Evolutionary conservation across 129 eudicot species (phyloP).

Genomic region (Kitagawia praeruptora): DNA sequence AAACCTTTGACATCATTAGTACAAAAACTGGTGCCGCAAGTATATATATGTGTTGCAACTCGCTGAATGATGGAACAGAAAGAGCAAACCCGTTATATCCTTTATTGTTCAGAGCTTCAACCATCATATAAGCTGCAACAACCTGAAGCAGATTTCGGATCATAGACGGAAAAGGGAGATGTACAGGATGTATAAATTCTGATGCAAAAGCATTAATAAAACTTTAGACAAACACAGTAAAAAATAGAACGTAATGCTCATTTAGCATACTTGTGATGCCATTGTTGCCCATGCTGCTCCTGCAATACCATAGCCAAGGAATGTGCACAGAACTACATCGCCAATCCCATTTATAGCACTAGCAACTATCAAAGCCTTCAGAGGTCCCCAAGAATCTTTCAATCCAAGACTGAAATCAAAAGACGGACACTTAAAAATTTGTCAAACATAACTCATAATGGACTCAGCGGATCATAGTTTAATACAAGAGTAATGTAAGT

Average conservation of each 20-base stretch:
- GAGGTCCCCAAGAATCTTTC: slow-evolving; percentile 98
- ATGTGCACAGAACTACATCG: slow-evolving; percentile 66
- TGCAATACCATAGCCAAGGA: slow-evolving; percentile 80
- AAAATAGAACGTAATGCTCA: background rate
- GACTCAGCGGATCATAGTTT: background rate
- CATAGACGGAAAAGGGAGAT: background rate
- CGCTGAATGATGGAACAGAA: slow-evolving; percentile 61
- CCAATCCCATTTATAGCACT: slow-evolving; percentile 75
- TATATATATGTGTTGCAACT: slow-evolving; percentile 54
- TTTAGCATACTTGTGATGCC: slow-evolving; percentile 65
- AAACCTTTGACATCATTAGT: slow-evolving; percentile 85
- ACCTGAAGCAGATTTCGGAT: slow-evolving; percentile 37
- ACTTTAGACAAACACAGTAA: background rate
- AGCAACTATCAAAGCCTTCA: slow-evolving; percentile 88
- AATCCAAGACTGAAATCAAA: slow-evolving; percentile 39
- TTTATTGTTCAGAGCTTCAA: slow-evolving; percentile 61
- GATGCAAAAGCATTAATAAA: slow-evolving; percentile 5
- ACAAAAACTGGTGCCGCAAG: slow-evolving; percentile 91
- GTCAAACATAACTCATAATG: background rate
- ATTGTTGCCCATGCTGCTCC: slow-evolving; percentile 99
- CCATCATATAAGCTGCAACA: slow-evolving; percentile 89
- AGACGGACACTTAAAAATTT: background rate
- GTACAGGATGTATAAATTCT: background rate
- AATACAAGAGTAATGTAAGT: background rate
- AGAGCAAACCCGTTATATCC: slow-evolving; percentile 77